Base-by-base conservation (phyloP, 2,329 filamentous ascomycete species). In the Alternaria incomplexa region DNA sequence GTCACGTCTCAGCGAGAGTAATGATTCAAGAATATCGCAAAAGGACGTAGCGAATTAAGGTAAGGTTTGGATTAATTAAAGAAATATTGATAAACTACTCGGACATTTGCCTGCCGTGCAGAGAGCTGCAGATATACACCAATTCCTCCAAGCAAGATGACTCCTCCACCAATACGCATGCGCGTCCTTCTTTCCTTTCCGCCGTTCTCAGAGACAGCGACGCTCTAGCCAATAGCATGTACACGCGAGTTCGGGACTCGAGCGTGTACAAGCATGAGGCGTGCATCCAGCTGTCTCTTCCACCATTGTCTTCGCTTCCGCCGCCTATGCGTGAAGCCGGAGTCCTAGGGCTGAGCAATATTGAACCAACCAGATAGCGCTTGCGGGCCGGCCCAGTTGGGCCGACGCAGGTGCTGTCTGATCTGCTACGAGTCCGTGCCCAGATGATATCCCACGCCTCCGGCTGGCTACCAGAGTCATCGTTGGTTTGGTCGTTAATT, bases 311-410 rank as follows among this genome's bases (percentile, higher is more conserved):
- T 47, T 55, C 58, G 32, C 32, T 62, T 71, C 69, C 72, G 56
- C 55, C 68, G 62, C 66, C 63, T 60, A 72, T 64, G 64, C 71
- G 71, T 71, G 32, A 69, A 58, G 68, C 70, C 73, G 63, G 71
- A 79, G 78, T 80, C 76, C 78, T 70, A 80, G 77, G 77, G 78
- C 74, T 70, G 70, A 74, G 76, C 69, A 69, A 68, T 70, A n/a
- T 62, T 74, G 77, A 76, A 80, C 77, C 78, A 72, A 76, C 77
- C 73, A 63, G 62, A 64, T 63, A 68, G 32, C 54, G 40, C 52
- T 53, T 59, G n/a, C 23, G 22, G 53, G 26, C 51, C 59, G 62
- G 69, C 61, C 68, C 67, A 67, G 70, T 68, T 72, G 61, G 73
- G 66, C 52, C 66, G 64, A 66, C 36, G 12, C 32, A 61, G 63